A percentile compares a stretch with the other conserved stretches of the same genome.
Evolutionary conservation across 2,329 filamentous ascomycete species (phyloP).

Genomic region (Aspergillus costaricaensis): DNA sequence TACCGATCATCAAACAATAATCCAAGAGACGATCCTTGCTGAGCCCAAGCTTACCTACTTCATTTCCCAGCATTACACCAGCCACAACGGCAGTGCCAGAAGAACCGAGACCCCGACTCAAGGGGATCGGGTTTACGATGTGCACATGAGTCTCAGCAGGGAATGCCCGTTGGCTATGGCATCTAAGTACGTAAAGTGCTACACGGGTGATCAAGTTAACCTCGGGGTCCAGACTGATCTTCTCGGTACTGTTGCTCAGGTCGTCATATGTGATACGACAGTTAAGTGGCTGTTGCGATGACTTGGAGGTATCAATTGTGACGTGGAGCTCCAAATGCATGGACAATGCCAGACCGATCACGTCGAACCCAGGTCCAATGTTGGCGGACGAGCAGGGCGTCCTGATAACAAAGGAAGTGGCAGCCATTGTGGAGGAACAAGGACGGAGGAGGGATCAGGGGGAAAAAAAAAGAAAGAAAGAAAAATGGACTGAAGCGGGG

Average conservation of each 20-base stretch:
- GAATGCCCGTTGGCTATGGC: slow-evolving; percentile 83
- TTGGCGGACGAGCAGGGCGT: slow-evolving; percentile 96
- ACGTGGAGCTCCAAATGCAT: slow-evolving; percentile 90
- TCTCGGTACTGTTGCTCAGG: slow-evolving; percentile 66
- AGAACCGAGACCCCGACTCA: slow-evolving; percentile 90
- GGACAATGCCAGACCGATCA: slow-evolving; percentile 88
- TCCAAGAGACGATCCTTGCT: slow-evolving; percentile 83
- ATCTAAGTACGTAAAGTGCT: slow-evolving; percentile 90
- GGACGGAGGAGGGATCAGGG: not conserved
- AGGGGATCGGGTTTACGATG: slow-evolving; percentile 91
- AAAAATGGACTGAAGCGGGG: not conserved
- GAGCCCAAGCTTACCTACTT: slow-evolving; percentile 77
- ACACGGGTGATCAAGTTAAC: slow-evolving; percentile 92
- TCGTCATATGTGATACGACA: slow-evolving; percentile 92
- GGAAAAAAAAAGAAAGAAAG: not conserved
- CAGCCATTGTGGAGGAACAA: slow-evolving; percentile 19
- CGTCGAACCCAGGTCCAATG: slow-evolving; percentile 96
- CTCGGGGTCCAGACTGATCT: slow-evolving; percentile 81
- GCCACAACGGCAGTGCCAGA: slow-evolving; percentile 94
- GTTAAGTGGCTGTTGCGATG: slow-evolving; percentile 51
- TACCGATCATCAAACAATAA: slow-evolving; percentile 95
- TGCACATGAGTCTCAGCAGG: slow-evolving; percentile 86
- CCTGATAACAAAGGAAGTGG: slow-evolving; percentile 65
- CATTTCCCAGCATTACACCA: slow-evolving; percentile 88
- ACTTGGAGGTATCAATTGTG: slow-evolving; percentile 64